Evolutionary conservation across 768 basidiomycete species (phyloP).

Genomic region (Kwoniella dendrophila): DNA sequence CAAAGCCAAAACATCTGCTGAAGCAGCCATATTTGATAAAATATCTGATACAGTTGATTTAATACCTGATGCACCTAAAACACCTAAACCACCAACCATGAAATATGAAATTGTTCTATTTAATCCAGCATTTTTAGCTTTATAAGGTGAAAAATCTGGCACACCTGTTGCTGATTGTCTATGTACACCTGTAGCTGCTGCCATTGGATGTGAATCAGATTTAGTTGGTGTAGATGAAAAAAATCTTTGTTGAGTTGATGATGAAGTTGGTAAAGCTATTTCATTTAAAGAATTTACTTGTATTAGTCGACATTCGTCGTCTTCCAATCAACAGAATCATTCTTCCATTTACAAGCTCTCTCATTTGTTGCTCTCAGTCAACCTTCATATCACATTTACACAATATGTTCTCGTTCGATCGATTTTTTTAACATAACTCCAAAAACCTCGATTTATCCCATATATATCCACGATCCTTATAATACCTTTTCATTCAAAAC

Average conservation of each 20-base stretch:
- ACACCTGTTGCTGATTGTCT: slow-evolving; percentile 62
- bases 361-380: too few relatives aligned
- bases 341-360: too few relatives aligned
- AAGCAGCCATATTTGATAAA: slow-evolving; percentile 92
- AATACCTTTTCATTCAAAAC: not conserved
- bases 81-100: slow-evolving; percentile 69
- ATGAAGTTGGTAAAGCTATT: slow-evolving; percentile 63
- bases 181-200: slow-evolving; percentile 44
- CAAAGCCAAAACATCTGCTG: slow-evolving; percentile 94
- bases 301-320: not conserved
- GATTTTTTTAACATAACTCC: too few relatives aligned
- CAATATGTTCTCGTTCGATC: too few relatives aligned
- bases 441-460: not conserved
- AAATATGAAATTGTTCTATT: slow-evolving; percentile 59
- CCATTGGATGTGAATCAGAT: slow-evolving; percentile 61
- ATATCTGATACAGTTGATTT: slow-evolving; percentile 93
- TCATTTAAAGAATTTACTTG: not conserved
- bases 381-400: too few relatives aligned
- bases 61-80: slow-evolving; percentile 89
- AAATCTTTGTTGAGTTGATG: slow-evolving; percentile 66
- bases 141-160: slow-evolving; percentile 85
- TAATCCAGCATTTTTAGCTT: slow-evolving; percentile 60
- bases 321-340: not conserved
- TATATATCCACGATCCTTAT: not conserved
- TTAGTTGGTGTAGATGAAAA: slow-evolving; percentile 71